Evolutionary conservation across 805 yeast species (phyloP), one percentile per base, ranked within the genome.

Genomic region (Brettanomyces bruxellensis): DNA sequence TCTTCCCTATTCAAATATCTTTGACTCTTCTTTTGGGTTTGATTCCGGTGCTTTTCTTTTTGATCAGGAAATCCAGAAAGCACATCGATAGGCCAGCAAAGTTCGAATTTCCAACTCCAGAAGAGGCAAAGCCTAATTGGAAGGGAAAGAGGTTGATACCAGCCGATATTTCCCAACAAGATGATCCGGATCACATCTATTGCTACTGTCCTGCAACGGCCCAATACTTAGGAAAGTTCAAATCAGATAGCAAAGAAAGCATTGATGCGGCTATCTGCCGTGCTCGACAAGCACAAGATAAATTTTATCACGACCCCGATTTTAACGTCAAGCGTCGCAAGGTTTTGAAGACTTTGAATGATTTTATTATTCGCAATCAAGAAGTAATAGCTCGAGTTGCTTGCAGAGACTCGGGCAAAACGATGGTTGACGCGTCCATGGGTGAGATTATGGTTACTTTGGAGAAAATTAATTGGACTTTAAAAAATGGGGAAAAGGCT

Each of bases 131-230:
- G 59, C 87, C 89, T 4, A 91, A 87, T 60, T 90, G 96, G 96
- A 89, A 89, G 63, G 95, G 95, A 5, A 83, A 79, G 55, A 70
- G 96, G 45, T 69, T 87, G 34, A 75, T 77, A 45, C 82, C 88
- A 0, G 75, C 83, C 12, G 68, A 79, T 12, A 70, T 86, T 3
- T 67, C 68, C 41, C 76, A 78, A 47, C 73, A 75, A 2, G 75
- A 74, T 24, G 89, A 84, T 45, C 86, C 91, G 2, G 71, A 68
- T 22, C 70, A 65, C 52, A 86, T 91, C 50, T 90, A 87, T 58
- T 79, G 90, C 50, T 84, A 86, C 62, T 91, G 99, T 66, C 99
- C 99, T 3, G 96, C 98, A 0, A 93, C 98, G 0, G 95, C 96
- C 34, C 96, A 88, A 65, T 81, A 69, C 51, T 69, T 91, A 52